Evolutionary conservation across 1,284 basidiomycete species (phyloP), one percentile per base, ranked within the genome.

Genomic region (Mycena sp.): DNA sequence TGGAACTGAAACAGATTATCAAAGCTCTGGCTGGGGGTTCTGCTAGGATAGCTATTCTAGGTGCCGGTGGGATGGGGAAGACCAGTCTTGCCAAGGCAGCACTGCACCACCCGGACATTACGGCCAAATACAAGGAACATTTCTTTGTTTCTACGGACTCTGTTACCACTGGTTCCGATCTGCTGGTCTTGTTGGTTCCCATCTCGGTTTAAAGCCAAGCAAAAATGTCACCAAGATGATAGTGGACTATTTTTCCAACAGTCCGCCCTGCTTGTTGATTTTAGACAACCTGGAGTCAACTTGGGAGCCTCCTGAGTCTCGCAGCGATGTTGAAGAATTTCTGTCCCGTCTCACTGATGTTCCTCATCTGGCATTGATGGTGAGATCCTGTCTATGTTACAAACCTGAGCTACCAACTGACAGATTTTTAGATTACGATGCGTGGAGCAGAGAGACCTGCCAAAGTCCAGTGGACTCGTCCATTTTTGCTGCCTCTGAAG

Each of bases 231-330:
- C 55, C 19, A 40, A 49, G 10, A 19, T 45, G 10, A 44, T 56
- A 10, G 19, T 56, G 14, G 41, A 30, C 4, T 35, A 32, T 19
- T 9, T 56, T 32, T n/a, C 12, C 6, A n/a, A n/a, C 14, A 35
- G 10, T 28, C 17, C 41, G 17, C 11, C 32, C 16, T 37, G 4
- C 28, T n/a, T 58, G 5, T 7, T 58, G 55, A 30, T 58, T 12
- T 26, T 58, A 9, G 55, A 58, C 19, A 58, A 58, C 30, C 14
- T 58, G n/a, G 55, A 57, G 19, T 48, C 55, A 4, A 28, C 44
- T 37, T 57, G 44, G 55, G 55, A 57, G 19, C 29, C 29, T 9
- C 11, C 16, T 28, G 38, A 55, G 29, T 32, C 41, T 29, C 53
- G 53, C 16, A n/a, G 21, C 10, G 26, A 7, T 4, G 53, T 55